Conservation (phyloP, 345 rosid species). For the Ricinus communis region DNA sequence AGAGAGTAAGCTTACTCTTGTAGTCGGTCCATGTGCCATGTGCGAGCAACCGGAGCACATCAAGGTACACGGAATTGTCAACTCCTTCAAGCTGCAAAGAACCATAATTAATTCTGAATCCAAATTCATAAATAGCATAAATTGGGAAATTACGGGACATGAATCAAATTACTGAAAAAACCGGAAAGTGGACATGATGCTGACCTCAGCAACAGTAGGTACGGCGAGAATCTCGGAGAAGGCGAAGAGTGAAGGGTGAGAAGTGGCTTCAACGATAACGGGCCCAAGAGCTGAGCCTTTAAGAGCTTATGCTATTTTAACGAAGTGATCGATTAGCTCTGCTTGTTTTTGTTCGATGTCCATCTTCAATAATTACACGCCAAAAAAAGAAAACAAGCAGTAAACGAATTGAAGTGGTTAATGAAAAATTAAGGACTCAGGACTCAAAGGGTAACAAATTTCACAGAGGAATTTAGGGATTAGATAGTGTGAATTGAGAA, state of each 20-base stretch:
- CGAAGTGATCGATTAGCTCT: conserved; percentile 63
- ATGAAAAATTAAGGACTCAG: neutral
- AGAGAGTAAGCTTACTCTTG: conserved; percentile 54
- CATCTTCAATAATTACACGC: conserved; percentile 35
- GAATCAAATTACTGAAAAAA: neutral
- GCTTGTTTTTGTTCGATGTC: conserved; percentile 86
- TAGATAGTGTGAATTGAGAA: neutral
- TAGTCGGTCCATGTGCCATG: conserved; percentile 95
- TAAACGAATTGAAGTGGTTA: too few species aligned
- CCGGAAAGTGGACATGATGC: neutral
- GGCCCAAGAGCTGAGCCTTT: conserved; percentile 55
- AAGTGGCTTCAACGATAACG: conserved; percentile 72
- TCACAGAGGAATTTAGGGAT: neutral
- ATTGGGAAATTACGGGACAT: neutral
- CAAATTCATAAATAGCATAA: too few species aligned
- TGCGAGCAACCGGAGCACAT: conserved; percentile 73
- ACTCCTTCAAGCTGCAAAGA: conserved; percentile 80
- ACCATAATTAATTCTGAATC: neutral
- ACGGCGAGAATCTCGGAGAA: conserved; percentile 92
- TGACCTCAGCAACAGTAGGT: conserved; percentile 55
- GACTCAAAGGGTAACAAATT: neutral
- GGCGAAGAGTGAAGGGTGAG: conserved; percentile 83
- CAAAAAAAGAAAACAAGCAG: too few species aligned
- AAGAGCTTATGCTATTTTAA: conserved; percentile 51
- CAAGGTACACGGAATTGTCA: conserved; percentile 51